A percentile compares a stretch with the other conserved stretches of the same genome.
These are phyloP conservation scores for Diospyros kaki DNA, from an alignment of 148 eudicot species.

Conservation along the genomic window DNA sequence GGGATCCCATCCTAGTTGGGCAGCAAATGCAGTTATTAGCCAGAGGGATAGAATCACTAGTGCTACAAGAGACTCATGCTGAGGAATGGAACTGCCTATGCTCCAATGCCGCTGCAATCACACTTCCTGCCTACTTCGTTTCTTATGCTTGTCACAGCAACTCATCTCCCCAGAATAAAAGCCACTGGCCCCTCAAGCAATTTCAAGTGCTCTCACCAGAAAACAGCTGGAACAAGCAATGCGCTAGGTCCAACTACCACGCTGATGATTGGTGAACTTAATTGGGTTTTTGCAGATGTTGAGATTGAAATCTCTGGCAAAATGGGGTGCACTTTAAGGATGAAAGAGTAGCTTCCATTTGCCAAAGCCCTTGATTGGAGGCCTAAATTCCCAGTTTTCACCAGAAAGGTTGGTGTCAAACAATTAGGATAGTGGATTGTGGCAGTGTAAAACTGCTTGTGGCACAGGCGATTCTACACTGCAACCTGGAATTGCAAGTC, in stretches of 20 bases:
- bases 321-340: conserved; percentile 82
- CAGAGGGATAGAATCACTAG: too few species aligned
- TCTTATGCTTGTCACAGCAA: conserved; percentile 77
- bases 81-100: too few species aligned
- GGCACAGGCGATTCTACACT: too few species aligned
- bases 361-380: conserved; percentile 62
- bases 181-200: conserved; percentile 68
- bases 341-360: conserved; percentile 71
- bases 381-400: conserved; percentile 76
- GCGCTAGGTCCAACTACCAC: conserved; percentile 45
- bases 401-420: conserved; percentile 76
- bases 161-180: conserved; percentile 96
- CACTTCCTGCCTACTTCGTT: conserved; percentile 19
- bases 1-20: too few species aligned
- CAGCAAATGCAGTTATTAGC: too few species aligned
- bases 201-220: conserved; percentile 58
- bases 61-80: too few species aligned
- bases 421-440: conserved; percentile 16
- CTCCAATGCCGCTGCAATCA: too few species aligned
- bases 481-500: too few species aligned
- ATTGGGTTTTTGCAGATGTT: conserved; percentile 51
- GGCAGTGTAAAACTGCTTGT: too few species aligned
- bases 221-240: conserved; percentile 71
- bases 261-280: conserved; percentile 29
- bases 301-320: conserved; percentile 63